Evolutionary conservation across 2,329 filamentous ascomycete species (phyloP).

Genomic region (Ceratocystis alfenasii): DNA sequence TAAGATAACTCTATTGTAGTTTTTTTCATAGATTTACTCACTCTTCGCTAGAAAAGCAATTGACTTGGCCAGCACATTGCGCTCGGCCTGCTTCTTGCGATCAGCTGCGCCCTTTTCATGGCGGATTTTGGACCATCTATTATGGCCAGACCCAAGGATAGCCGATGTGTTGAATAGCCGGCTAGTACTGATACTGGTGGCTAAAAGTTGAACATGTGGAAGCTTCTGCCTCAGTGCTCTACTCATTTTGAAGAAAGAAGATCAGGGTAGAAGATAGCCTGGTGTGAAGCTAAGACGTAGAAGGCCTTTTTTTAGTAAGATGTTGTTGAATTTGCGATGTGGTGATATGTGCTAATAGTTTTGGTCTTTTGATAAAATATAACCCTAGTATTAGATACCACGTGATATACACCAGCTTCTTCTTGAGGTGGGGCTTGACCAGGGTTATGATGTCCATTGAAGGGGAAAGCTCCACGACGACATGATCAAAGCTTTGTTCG

Average conservation of each 20-base stretch:
- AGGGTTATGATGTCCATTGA: not conserved
- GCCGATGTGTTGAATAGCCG: slow-evolving; percentile 14
- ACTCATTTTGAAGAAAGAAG: not conserved
- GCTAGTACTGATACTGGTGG: not conserved
- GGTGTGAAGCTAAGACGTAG: not conserved
- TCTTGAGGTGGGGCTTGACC: not conserved
- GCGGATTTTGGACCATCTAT: slow-evolving; percentile 90
- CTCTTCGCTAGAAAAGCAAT: slow-evolving; percentile 65
- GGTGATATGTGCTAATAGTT: not conserved
- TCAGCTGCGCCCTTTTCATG: slow-evolving; percentile 89
- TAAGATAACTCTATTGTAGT: not conserved
- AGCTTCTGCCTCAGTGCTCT: not conserved
- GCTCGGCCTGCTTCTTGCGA: slow-evolving; percentile 60
- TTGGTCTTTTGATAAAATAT: not conserved
- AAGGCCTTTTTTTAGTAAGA: not conserved
- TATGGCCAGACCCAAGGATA: slow-evolving; percentile 59
- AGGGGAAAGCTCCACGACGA: not conserved
- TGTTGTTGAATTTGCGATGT: not conserved
- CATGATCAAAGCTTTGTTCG: not conserved
- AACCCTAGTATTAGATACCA: not conserved
- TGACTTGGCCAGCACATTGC: slow-evolving; percentile 55
- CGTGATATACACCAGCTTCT: not conserved
- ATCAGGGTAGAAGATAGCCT: not conserved
- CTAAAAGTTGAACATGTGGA: not conserved
- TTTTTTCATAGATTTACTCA: slow-evolving; percentile 29